These are phyloP conservation scores for Phyllosticta capitalensis DNA, from an alignment of 2,329 filamentous ascomycete genomes.

Conservation along the genomic window DNA sequence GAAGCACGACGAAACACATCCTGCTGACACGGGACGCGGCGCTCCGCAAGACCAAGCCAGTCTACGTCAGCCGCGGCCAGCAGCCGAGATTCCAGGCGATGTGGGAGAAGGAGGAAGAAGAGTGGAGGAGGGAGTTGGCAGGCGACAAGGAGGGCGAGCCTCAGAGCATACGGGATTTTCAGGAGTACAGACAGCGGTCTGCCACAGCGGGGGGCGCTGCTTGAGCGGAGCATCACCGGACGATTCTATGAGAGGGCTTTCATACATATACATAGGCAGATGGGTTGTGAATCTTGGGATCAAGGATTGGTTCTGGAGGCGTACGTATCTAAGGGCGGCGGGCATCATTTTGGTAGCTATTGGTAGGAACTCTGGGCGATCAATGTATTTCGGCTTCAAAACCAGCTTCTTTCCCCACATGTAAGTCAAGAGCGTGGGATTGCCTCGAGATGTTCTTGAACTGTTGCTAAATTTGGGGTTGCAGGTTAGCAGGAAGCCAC, in stretches of 20 bases:
- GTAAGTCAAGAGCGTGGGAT: no score
- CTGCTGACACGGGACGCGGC: slow-evolving; percentile 38
- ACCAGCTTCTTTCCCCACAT: not conserved
- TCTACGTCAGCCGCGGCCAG: slow-evolving; percentile 37
- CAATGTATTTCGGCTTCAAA: not conserved
- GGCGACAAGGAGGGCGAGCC: not conserved
- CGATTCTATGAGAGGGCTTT: not conserved
- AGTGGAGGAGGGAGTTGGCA: slow-evolving; percentile 32
- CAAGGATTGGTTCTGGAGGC: not conserved
- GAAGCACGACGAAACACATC: slow-evolving; percentile 35
- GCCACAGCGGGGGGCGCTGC: not conserved
- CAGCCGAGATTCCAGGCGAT: slow-evolving; percentile 30
- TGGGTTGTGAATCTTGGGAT: not conserved
- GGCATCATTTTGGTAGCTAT: not conserved
- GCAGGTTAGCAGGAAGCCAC: no score
- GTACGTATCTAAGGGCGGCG: not conserved
- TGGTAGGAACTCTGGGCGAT: not conserved
- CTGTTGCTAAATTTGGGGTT: no score
- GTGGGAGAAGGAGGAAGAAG: slow-evolving; percentile 36
- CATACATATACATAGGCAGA: not conserved
- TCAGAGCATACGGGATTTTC: not conserved
- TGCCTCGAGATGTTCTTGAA: no score
- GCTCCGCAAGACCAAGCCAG: slow-evolving; percentile 29
- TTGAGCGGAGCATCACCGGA: not conserved
- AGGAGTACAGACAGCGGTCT: slow-evolving; percentile 3